A percentile compares a stretch with the other conserved stretches of the same genome.
Evolutionary conservation across 305 asterid genomes (phyloP).

Genomic region (Ajuga reptans): DNA sequence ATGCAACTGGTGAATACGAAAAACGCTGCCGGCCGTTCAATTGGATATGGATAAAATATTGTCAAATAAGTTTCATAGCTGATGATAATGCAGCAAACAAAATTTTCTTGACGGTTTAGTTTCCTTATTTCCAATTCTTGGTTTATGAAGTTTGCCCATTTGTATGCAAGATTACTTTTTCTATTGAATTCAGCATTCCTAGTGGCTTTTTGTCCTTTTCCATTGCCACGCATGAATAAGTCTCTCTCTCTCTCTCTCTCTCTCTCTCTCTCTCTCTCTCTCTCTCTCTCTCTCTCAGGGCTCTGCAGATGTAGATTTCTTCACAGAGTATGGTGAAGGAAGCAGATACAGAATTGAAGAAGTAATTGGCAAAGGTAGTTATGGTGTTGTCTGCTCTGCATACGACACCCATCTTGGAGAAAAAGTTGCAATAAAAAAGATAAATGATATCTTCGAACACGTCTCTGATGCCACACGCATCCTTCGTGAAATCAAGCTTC

Average conservation of each 20-base stretch:
- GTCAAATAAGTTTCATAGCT: background rate
- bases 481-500: constrained; percentile 92
- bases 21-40: background rate
- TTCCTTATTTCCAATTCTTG: background rate
- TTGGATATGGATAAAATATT: background rate
- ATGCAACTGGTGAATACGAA: background rate
- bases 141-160: background rate
- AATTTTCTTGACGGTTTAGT: background rate
- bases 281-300: constrained; percentile 36
- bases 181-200: background rate
- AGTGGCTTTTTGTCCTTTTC: background rate
- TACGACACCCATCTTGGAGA: constrained; percentile 92
- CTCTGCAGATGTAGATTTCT: constrained; percentile 69
- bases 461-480: constrained; percentile 97
- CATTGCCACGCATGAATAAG: background rate
- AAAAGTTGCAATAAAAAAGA: constrained; percentile 92
- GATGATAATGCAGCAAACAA: background rate
- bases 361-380: constrained; percentile 95
- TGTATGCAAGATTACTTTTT: background rate
- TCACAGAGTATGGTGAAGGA: constrained; percentile 96
- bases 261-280: constrained; percentile 9
- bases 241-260: constrained; percentile 8
- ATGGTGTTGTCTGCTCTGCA: constrained; percentile 96
- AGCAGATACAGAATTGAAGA: constrained; percentile 85
- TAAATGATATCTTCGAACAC: constrained; percentile 89